These are phyloP conservation scores for Hemileia vastatrix DNA, from an alignment of 1,284 basidiomycete genomes.

Conservation along the genomic window DNA sequence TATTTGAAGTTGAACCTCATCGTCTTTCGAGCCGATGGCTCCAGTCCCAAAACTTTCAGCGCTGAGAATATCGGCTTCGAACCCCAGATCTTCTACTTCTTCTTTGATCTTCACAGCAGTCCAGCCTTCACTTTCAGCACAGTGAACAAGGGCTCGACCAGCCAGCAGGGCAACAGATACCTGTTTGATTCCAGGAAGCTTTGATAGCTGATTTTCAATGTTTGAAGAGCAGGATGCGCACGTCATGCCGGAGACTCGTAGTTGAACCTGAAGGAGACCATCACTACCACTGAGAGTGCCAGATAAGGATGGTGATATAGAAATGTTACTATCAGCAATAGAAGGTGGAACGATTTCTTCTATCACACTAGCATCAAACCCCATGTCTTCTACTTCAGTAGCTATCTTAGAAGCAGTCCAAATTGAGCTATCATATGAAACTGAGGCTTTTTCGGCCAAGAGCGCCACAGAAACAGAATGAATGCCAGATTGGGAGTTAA, in stretches of 20 bases:
- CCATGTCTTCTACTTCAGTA: conserved; percentile 83
- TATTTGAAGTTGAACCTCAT: too few species aligned
- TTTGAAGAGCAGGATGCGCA: conserved; percentile 69
- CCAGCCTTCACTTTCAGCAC: conserved; percentile 59
- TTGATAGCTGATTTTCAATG: conserved; percentile 61
- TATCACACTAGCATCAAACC: conserved; percentile 62
- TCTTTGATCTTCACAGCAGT: conserved; percentile 77
- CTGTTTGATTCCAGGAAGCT: conserved; percentile 63
- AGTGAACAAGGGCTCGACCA: conserved; percentile 63
- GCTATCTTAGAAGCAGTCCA: conserved; percentile 75
- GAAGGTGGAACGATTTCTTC: conserved; percentile 8
- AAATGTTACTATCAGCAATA: neutral
- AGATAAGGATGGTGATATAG: conserved; percentile 49
- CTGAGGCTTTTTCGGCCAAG: conserved; percentile 78
- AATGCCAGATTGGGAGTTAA: conserved; percentile 76
- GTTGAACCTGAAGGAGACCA: conserved; percentile 49
- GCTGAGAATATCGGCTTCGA: conserved; percentile 74
- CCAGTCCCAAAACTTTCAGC: too few species aligned
- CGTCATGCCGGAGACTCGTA: conserved; percentile 84
- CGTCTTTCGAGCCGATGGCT: too few species aligned
- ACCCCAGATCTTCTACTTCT: conserved; percentile 75
- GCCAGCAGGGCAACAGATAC: conserved; percentile 64
- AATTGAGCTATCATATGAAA: conserved; percentile 70
- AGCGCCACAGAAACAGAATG: conserved; percentile 80
- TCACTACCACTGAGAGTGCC: conserved; percentile 56